A percentile compares a stretch with the other conserved stretches of the same genome.
phyloP scores from a whole-genome alignment of 1,139 yeast genomes.

The Geotrichum citri-aurantii region DNA sequence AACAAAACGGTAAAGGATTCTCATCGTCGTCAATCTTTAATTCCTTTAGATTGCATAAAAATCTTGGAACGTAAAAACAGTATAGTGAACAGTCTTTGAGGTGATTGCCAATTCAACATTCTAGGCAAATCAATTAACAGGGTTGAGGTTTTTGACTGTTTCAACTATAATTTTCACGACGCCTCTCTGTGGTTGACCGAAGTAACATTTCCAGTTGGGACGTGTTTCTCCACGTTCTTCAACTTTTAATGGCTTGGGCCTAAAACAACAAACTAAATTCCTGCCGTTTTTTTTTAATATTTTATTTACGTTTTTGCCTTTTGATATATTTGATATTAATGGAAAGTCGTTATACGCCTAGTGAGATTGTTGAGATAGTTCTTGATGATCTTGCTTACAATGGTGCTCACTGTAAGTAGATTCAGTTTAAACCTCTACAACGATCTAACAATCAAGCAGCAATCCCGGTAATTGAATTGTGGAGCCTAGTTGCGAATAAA shows the following conservation, averaged over 20 bases:
- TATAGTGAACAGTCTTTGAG: background rate
- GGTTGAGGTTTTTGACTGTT: too few relatives aligned
- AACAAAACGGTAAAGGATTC: background rate
- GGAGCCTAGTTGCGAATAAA: slow-evolving; percentile 4
- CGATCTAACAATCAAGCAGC: slow-evolving; percentile 4
- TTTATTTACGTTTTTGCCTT: background rate
- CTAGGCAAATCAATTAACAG: background rate
- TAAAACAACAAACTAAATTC: background rate
- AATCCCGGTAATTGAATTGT: background rate
- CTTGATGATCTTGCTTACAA: slow-evolving; percentile 3
- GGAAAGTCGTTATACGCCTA: slow-evolving; percentile 1
- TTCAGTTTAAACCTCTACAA: background rate
- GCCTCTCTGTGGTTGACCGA: background rate
- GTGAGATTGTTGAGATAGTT: slow-evolving; percentile 5
- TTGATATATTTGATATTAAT: background rate
- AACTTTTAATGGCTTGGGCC: background rate
- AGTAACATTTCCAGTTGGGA: background rate
- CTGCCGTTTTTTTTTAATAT: background rate
- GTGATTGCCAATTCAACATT: background rate
- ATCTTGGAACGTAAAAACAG: background rate
- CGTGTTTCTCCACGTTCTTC: background rate
- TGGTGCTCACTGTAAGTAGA: slow-evolving; percentile 5
- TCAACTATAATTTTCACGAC: background rate
- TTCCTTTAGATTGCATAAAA: background rate
- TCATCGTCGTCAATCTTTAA: background rate